These are phyloP conservation scores for Onygena corvina DNA, from an alignment of 2,329 filamentous ascomycete genomes.

Conservation along the genomic window DNA sequence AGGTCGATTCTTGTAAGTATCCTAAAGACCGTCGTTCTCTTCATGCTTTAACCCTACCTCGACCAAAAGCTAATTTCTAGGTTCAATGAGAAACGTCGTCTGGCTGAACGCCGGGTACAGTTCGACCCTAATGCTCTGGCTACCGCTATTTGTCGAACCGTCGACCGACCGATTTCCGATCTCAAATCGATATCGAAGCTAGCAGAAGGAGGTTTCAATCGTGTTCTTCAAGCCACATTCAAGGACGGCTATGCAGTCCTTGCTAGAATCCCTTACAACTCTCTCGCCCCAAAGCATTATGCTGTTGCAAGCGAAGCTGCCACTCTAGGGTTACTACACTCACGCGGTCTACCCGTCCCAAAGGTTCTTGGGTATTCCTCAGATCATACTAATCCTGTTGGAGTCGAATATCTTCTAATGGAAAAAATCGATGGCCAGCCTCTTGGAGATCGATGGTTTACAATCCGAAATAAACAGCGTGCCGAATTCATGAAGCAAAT, in stretches of 20 bases:
- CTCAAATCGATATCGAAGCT: conserved; percentile 16
- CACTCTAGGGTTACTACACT: conserved; percentile 19
- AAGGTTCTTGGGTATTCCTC: conserved; percentile 19
- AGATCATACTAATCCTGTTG: conserved; percentile 17
- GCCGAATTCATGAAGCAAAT: conserved; percentile 4
- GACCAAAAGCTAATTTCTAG: neutral
- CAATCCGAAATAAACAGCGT: conserved; percentile 13
- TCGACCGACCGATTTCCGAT: neutral
- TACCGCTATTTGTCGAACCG: neutral
- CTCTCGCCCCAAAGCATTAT: conserved; percentile 16
- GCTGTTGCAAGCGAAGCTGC: conserved; percentile 21
- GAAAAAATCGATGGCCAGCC: conserved; percentile 17
- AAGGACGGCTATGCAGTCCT: conserved; percentile 19
- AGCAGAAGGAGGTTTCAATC: conserved; percentile 21
- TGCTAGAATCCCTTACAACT: conserved; percentile 18
- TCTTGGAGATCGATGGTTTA: conserved; percentile 17
- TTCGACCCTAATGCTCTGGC: conserved; percentile 11
- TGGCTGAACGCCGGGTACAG: conserved; percentile 9
- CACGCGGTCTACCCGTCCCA: conserved; percentile 28
- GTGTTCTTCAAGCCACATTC: conserved; percentile 19
- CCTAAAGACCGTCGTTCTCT: no score
- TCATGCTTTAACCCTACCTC: neutral
- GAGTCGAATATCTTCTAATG: conserved; percentile 22
- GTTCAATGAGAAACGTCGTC: conserved; percentile 13
- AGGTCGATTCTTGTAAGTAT: conserved; percentile 1